Evolutionary conservation across 352 stramenopile genomes (phyloP).

Genomic region (Pythium scleroteichum): DNA sequence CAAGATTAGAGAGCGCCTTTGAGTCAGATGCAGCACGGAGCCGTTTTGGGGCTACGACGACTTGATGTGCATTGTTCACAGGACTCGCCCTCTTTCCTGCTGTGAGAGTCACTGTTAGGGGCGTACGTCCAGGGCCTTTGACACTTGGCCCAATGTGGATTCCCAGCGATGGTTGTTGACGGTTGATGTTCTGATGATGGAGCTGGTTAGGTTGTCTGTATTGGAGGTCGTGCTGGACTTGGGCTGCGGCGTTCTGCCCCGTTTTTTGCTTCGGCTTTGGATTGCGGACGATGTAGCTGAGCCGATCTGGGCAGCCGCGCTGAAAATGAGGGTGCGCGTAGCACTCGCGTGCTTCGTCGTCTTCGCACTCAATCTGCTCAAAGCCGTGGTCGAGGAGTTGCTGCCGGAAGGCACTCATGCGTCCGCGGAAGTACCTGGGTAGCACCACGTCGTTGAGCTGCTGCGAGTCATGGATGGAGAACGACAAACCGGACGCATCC

Average conservation of each 20-base stretch:
- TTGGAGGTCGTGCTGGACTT: not conserved
- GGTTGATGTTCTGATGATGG: slow-evolving; percentile 1
- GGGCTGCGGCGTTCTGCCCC: slow-evolving; percentile 15
- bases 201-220: slow-evolving; percentile 14
- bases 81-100: slow-evolving; percentile 29
- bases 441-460: slow-evolving; percentile 59
- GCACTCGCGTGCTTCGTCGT: slow-evolving; percentile 48
- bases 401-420: slow-evolving; percentile 71
- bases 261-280: slow-evolving; percentile 44
- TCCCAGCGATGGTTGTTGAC: slow-evolving; percentile 14
- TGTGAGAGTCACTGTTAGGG: slow-evolving; percentile 56
- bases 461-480: slow-evolving; percentile 68
- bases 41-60: slow-evolving; percentile 17
- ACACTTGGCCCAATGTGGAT: slow-evolving; percentile 20
- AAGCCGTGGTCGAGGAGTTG: slow-evolving; percentile 80
- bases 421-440: slow-evolving; percentile 67
- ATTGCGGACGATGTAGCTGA: slow-evolving; percentile 60
- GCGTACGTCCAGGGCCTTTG: slow-evolving; percentile 10
- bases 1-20: not conserved
- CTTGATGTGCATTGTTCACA: slow-evolving; percentile 3
- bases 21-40: slow-evolving; percentile 10
- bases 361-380: slow-evolving; percentile 56
- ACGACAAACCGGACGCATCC: slow-evolving; percentile 54
- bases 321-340: slow-evolving; percentile 64
- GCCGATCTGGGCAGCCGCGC: slow-evolving; percentile 42